Conservation (phyloP, 2,329 filamentous ascomycete genomes). For the Aplosporella prunicola region DNA sequence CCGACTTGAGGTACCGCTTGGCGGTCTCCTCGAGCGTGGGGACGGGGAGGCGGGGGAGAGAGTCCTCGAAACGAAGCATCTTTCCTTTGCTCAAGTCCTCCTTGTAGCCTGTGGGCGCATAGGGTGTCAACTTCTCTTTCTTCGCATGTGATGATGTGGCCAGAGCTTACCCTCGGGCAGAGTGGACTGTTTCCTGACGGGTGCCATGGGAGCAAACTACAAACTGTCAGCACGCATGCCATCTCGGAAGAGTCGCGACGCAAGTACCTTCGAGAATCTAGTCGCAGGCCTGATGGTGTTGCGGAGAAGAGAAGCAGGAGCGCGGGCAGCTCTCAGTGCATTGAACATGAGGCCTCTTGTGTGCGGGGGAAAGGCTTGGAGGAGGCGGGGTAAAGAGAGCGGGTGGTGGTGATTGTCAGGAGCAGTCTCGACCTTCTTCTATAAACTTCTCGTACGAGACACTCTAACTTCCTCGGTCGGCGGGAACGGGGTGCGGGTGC, state of each 20-base stretch:
- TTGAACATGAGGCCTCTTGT: no score
- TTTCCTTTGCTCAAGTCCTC: slow-evolving; percentile 71
- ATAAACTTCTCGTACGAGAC: no score
- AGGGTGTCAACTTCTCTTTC: slow-evolving; percentile 4
- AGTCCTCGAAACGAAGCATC: slow-evolving; percentile 79
- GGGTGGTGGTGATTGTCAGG: no score
- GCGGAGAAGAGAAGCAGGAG: slow-evolving; percentile 27
- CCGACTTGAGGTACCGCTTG: slow-evolving; percentile 67
- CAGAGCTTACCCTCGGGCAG: slow-evolving; percentile 37
- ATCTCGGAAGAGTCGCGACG: no score
- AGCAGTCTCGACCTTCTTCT: no score
- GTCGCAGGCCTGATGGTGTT: slow-evolving; percentile 21
- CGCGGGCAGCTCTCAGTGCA: slow-evolving; percentile 31
- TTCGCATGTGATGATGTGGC: no score
- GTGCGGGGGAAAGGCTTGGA: no score
- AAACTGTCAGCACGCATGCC: neutral
- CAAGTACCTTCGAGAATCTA: slow-evolving; percentile 21
- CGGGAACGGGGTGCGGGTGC: slow-evolving; percentile 11
- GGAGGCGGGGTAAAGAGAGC: no score
- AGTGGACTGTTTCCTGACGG: slow-evolving; percentile 31
- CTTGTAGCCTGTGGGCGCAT: slow-evolving; percentile 53
- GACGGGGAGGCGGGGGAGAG: slow-evolving; percentile 69
- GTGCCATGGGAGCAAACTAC: slow-evolving; percentile 28
- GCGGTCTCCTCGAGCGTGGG: slow-evolving; percentile 76
- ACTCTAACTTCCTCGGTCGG: slow-evolving; percentile 8